Conservation (phyloP, 2,329 filamentous ascomycete genomes). For the Thielaviopsis euricoi region DNA sequence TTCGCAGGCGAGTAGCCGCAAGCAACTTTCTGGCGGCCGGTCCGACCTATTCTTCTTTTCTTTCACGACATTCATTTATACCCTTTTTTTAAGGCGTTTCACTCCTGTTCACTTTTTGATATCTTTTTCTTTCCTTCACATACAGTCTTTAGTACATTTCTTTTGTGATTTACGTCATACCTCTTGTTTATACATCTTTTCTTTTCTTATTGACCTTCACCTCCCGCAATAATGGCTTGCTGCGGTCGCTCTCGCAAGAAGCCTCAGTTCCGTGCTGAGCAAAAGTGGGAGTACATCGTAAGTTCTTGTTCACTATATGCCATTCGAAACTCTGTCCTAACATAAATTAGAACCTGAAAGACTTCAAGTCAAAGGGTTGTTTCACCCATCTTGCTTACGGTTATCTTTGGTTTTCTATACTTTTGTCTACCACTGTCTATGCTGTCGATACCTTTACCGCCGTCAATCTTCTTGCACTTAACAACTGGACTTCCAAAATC, state of each 20-base stretch:
- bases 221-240: conserved; percentile 39
- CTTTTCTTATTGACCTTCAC: not conserved
- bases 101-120: conserved; percentile 11
- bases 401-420: conserved; percentile 66
- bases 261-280: conserved; percentile 57
- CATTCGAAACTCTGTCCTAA: not conserved
- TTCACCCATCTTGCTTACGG: conserved; percentile 64
- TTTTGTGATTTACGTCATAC: not conserved
- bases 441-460: conserved; percentile 85
- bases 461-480: conserved; percentile 75
- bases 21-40: conserved; percentile 8
- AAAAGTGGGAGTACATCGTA: conserved; percentile 91
- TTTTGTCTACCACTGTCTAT: conserved; percentile 72
- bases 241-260: conserved; percentile 43
- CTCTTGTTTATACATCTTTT: conserved; percentile 8
- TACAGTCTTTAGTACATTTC: not conserved
- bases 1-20: conserved; percentile 13
- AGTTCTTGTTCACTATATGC: conserved; percentile 21
- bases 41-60: conserved; percentile 4
- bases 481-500: conserved; percentile 75
- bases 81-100: not conserved
- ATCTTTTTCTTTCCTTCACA: not conserved
- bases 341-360: conserved; percentile 29
- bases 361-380: conserved; percentile 74
- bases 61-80: not conserved